Evolutionary conservation across 129 eudicot species (phyloP), one percentile per base, ranked within the genome.

Genomic region (Smallanthus sonchifolius): DNA sequence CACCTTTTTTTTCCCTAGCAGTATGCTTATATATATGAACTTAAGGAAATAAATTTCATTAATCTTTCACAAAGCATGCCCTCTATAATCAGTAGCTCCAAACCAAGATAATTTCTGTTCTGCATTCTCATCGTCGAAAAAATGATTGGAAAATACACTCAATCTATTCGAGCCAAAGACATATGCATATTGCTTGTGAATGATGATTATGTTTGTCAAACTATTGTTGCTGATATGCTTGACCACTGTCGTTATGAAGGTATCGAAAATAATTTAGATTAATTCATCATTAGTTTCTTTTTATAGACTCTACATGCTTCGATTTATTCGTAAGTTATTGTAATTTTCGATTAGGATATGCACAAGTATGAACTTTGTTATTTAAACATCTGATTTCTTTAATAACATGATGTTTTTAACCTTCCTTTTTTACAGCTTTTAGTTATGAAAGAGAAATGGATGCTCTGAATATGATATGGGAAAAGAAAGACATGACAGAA

Each of bases 131-230:
- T 62, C 51, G 32, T 69, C 40, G 49, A 48, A 56, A 54, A 63
- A n/a, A 81, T 62, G 77, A 70, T 52, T 35, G 81, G 74, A 70
- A 81, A 61, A 70, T 45, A 7, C 74, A 63, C 56, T 16, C 69
- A 69, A 52, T 49, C 73, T 36, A 40, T 62, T 19, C 60, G 10
- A 51, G 39, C 60, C 67, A 79, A 79, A 48, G 84, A 75, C 17
- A 75, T 81, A 43, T 81, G 84, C 84, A 81, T 81, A 75, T 81
- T 81, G 65, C 81, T 81, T n/a, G 74, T 70, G 74, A 81, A 81
- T 30, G 70, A 70, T 81, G 84, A 81, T 70, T 24, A 54, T 70
- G 15, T 75, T 8, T 75, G 81, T 76, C 69, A 71, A 38, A 76
- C 55, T 70, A 81, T 81, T 52, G 84, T 81, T 20, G 15, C 51